Evolutionary conservation across 441 rosid genomes (phyloP).

Genomic region (Rhodomyrtus psidioides): DNA sequence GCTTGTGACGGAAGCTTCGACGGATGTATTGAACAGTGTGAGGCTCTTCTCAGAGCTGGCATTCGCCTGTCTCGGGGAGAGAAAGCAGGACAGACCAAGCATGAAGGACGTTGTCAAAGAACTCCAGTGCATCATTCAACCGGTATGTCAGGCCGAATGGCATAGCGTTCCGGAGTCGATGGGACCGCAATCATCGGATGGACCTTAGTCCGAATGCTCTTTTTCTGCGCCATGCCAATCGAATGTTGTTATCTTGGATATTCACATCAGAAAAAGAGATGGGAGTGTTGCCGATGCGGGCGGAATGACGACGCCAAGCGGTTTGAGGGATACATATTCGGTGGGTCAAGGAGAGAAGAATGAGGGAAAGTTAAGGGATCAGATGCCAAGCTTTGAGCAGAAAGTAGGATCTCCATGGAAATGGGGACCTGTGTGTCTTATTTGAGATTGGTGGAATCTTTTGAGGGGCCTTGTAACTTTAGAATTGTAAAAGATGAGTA

Average conservation of each 20-base stretch:
- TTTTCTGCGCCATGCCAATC: background rate
- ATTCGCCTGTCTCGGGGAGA: conserved; percentile 47
- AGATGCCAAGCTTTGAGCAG: background rate
- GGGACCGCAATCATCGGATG: background rate
- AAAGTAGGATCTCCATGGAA: background rate
- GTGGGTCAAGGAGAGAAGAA: background rate
- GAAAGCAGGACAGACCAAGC: conserved; percentile 47
- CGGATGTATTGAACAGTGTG: conserved; percentile 12
- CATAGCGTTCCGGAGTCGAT: background rate
- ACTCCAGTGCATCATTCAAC: conserved; percentile 36
- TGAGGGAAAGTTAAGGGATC: background rate
- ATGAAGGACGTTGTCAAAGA: conserved; percentile 52
- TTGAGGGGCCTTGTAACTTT: background rate
- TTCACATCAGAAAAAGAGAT: background rate
- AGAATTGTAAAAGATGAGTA: background rate
- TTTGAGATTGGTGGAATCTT: background rate
- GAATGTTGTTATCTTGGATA: background rate
- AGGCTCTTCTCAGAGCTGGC: conserved; percentile 41
- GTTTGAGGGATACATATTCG: background rate
- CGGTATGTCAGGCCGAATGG: conserved; percentile 5
- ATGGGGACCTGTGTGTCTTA: background rate
- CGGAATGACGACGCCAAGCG: background rate
- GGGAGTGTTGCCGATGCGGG: background rate
- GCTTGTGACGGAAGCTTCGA: conserved; percentile 17
- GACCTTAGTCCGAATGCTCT: background rate